Base-by-base conservation (phyloP, 1,284 basidiomycete genomes). In the Trichosporon sp. region DNA sequence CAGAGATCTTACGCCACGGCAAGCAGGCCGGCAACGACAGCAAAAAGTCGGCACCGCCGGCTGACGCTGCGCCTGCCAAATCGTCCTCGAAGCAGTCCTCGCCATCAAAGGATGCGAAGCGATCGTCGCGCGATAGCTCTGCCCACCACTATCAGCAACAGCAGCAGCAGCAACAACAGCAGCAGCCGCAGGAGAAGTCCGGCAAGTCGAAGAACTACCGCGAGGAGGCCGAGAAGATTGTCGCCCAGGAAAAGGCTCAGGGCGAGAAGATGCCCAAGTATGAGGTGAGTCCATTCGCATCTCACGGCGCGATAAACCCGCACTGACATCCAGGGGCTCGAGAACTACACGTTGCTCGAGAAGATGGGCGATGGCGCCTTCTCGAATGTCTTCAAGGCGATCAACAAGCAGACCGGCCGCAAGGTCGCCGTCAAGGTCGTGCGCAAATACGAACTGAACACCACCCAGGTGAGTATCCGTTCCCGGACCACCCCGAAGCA, bases 331-430 rank as follows among this genome's bases (percentile, higher is more conserved):
- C 58, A 79, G 75, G 92, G 92, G 21, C 85, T 95, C 58, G 93
- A 95, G 78, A 86, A 87, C 65, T 95, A 87, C 81, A 85, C 84
- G 66, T 84, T 96, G 21, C 69, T 92, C 19, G 88, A 91, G 69
- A 95, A 95, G 85, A 96, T 95, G 93, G 94, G 93, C 84, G 93
- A 96, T 73, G 96, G 96, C 68, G 96, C 96, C 37, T 99, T 99
- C 80, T 98, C 95, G 11, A 93, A 97, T 76, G 96, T 99, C 3
- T 99, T 96, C 86, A 93, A 92, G 79, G 96, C 94, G 2, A 74
- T 90, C 61, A 91, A 97, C 80, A 82, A 87, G 62, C 82, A 85
- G 61, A 88, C 89, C 16, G 87, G 89, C 19, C 84, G 88, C 76
- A 91, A 90, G 80, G 91, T 96, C 34, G 96, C 96, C 69, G 91